phyloP scores from a whole-genome alignment of 768 basidiomycete genomes.

The Lactarius psammicola region DNA sequence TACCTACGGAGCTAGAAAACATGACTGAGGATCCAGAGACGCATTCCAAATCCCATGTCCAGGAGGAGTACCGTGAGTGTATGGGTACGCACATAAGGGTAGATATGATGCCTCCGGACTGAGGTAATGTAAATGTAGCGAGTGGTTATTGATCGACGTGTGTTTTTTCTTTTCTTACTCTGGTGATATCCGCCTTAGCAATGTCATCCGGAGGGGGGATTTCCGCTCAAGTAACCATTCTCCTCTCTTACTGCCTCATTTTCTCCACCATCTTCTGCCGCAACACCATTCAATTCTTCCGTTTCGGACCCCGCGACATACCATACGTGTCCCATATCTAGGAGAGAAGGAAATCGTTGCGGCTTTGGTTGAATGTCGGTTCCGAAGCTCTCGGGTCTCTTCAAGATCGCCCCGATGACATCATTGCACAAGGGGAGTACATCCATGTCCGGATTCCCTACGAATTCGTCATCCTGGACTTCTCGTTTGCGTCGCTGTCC shows the following conservation, averaged over 20 bases:
- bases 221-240: background rate
- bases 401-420: conserved; percentile 21
- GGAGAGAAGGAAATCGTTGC: conserved; percentile 4
- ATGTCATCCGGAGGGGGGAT: background rate
- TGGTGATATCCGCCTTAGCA: background rate
- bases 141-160: background rate
- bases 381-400: conserved; percentile 14
- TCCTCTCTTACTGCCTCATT: background rate
- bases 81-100: background rate
- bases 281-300: background rate
- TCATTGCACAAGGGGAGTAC: conserved; percentile 9
- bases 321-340: conserved; percentile 6
- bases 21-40: background rate
- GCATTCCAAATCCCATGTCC: background rate
- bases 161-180: background rate
- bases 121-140: background rate
- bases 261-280: background rate
- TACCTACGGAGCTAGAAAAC: background rate
- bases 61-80: background rate
- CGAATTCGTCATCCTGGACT: background rate
- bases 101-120: background rate
- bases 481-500: conserved; percentile 13
- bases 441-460: background rate
- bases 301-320: background rate
- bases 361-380: background rate